A percentile compares a stretch with the other conserved stretches of the same genome.
Conservation (phyloP, 768 basidiomycete genomes). For the Kwoniella heveanensis region DNA sequence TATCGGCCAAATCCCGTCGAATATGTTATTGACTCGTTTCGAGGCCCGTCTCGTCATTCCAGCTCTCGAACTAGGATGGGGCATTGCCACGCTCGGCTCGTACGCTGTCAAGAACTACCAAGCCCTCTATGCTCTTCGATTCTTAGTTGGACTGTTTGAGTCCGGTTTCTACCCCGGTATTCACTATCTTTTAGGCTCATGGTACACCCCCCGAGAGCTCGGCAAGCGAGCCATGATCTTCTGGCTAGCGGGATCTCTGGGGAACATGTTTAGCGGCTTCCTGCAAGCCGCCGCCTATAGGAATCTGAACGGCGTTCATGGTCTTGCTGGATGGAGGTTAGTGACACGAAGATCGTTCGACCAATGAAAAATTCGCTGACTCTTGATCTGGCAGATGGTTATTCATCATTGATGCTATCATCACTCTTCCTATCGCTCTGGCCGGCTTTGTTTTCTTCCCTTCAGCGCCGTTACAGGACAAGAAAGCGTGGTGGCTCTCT, state of each 20-base stretch:
- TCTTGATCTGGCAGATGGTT: constrained; percentile 16
- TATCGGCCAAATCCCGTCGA: constrained; percentile 36
- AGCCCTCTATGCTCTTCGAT: constrained; percentile 46
- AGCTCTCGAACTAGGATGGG: constrained; percentile 45
- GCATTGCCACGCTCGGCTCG: constrained; percentile 42
- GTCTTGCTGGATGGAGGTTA: constrained; percentile 32
- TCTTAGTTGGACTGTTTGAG: constrained; percentile 51
- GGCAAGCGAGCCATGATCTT: constrained; percentile 49
- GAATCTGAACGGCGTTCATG: constrained; percentile 38
- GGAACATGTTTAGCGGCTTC: constrained; percentile 42
- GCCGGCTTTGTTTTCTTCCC: constrained; percentile 33
- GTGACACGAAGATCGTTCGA: no score
- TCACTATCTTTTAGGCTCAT: constrained; percentile 46
- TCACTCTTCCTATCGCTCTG: constrained; percentile 28
- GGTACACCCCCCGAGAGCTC: constrained; percentile 47
- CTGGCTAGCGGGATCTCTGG: constrained; percentile 37
- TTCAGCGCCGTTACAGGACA: constrained; percentile 22
- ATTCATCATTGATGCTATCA: constrained; percentile 30
- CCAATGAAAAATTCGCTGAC: no score
- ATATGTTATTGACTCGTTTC: constrained; percentile 44
- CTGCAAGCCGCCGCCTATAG: constrained; percentile 44
- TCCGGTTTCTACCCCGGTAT: constrained; percentile 49
- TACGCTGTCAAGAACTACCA: constrained; percentile 42
- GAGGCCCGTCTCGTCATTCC: constrained; percentile 49
- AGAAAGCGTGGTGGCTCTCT: constrained; percentile 11